These are phyloP conservation scores for Trypanosoma cruzi DNA, from an alignment of 208 protist genomes.

Conservation along the genomic window DNA sequence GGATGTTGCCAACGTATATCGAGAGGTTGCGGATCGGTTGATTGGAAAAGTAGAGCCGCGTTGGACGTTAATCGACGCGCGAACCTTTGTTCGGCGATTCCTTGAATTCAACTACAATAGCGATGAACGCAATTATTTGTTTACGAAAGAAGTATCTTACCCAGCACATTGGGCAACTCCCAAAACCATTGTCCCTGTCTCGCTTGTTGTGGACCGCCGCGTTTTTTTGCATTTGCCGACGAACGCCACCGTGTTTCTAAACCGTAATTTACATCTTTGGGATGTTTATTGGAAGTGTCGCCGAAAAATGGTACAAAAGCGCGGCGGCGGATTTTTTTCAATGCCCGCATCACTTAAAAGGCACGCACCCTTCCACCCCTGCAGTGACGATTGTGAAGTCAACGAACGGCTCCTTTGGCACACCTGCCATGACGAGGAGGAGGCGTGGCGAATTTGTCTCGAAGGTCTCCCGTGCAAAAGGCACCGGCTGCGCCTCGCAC, in stretches of 20 bases:
- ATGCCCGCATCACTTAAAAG: constrained; percentile 33
- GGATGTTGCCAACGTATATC: constrained; percentile 45
- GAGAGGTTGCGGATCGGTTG: constrained; percentile 59
- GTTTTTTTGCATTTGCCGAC: constrained; percentile 30
- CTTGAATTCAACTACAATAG: constrained; percentile 37
- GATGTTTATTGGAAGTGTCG: constrained; percentile 61
- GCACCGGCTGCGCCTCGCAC: constrained; percentile 11
- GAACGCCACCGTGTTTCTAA: constrained; percentile 40
- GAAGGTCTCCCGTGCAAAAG: constrained; percentile 25
- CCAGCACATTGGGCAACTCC: constrained; percentile 46
- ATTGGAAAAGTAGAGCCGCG: constrained; percentile 56
- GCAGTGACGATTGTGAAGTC: constrained; percentile 66
- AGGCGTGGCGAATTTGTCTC: constrained; percentile 54
- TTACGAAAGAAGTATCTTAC: constrained; percentile 49
- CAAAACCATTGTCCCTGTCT: constrained; percentile 31
- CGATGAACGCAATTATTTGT: constrained; percentile 43
- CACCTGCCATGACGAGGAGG: constrained; percentile 47
- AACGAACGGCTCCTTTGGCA: constrained; percentile 70
- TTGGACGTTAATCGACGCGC: constrained; percentile 60
- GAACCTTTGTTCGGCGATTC: constrained; percentile 59
- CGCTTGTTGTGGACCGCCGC: constrained; percentile 34
- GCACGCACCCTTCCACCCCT: constrained; percentile 35
- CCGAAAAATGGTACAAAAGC: constrained; percentile 40
- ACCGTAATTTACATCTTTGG: constrained; percentile 60
- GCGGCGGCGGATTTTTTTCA: constrained; percentile 36